Base-by-base conservation (phyloP, 768 basidiomycete genomes). In the Austroboletus festivus region DNA sequence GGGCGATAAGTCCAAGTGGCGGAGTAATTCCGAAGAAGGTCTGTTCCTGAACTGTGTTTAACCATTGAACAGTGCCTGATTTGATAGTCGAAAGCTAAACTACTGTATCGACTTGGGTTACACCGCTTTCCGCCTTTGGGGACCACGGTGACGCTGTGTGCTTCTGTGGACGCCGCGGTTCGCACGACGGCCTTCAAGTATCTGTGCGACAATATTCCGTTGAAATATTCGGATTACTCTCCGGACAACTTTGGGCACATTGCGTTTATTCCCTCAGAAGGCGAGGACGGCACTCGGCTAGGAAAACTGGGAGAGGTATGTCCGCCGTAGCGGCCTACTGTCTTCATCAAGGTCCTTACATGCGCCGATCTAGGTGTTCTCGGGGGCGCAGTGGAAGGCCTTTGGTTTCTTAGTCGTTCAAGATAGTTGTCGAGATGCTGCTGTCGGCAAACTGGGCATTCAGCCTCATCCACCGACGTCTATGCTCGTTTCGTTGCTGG, bases 11-110 rank as follows among this genome's bases (percentile, higher is more conserved):
- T 70, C 71, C 1, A 93, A 86, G 63, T 99, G 95, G 95, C 78
- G 79, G 50, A 67, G 74, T 5, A 79, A 77, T 10, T 92, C 92
- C 0, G 91, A 93, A 23, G 94, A 96, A 84, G 92, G 93, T 88
- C 34, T 28, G 69, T 37, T 5, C 4, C 47, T 20, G 41, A 31
- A 44, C 18, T 30, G 50, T 34, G n/a, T 40, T 28, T 2, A 9
- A 3, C 1, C 35, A 37, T 18, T 20, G 8, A 11, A 21, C 20
- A 1, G 15, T 47, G 13, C 49, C 38, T 55, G n/a, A 59, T 19
- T 16, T 47, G 3, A 26, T 21, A 16, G 12, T 26, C 49, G 19
- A 12, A 57, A 93, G 94, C 91, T 1, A 92, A 85, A 58, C 80
- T 97, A 52, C 68, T 94, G 13, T 87, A 81, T 65, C 73, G 77